phyloP scores from a whole-genome alignment of 2,329 filamentous ascomycete genomes.

The Sarocladiaceae sp. region DNA sequence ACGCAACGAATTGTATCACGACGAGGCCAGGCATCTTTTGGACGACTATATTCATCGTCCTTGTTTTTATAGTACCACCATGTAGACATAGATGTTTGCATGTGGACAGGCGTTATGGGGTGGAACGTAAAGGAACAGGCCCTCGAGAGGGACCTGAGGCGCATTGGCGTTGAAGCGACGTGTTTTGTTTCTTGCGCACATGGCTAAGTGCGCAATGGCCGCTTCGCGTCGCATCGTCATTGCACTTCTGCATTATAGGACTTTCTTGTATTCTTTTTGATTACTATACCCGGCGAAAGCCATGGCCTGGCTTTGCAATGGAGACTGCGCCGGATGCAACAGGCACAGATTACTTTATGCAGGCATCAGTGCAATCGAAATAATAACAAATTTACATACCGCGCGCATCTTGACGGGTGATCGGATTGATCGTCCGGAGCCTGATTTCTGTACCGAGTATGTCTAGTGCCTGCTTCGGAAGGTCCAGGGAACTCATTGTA shows the following conservation, averaged over 20 bases:
- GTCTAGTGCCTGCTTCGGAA: too few species aligned
- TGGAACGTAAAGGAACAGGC: not conserved
- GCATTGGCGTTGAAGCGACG: conserved; percentile 3
- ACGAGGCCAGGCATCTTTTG: not conserved
- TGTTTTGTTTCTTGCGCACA: not conserved
- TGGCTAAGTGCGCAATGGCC: too few species aligned
- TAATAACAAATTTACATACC: too few species aligned
- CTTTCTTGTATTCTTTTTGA: not conserved
- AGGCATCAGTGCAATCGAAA: too few species aligned
- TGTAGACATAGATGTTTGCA: conserved; percentile 11
- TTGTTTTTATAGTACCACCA: conserved; percentile 1
- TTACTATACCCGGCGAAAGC: conserved; percentile 2
- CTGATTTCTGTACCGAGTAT: too few species aligned
- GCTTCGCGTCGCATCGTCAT: not conserved
- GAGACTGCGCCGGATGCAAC: too few species aligned
- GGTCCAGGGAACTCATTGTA: too few species aligned
- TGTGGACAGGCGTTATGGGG: conserved; percentile 1
- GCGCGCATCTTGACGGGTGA: too few species aligned
- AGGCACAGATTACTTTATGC: too few species aligned
- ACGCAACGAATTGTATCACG: conserved; percentile 2
- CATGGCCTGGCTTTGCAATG: too few species aligned
- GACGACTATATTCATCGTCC: not conserved
- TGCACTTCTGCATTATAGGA: not conserved
- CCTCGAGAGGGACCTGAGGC: not conserved
- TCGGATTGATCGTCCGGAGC: too few species aligned